A percentile compares a stretch with the other conserved stretches of the same genome.
Evolutionary conservation across 192 early-diverging fungal species (phyloP).

Genomic region (Coemansia sp.): DNA sequence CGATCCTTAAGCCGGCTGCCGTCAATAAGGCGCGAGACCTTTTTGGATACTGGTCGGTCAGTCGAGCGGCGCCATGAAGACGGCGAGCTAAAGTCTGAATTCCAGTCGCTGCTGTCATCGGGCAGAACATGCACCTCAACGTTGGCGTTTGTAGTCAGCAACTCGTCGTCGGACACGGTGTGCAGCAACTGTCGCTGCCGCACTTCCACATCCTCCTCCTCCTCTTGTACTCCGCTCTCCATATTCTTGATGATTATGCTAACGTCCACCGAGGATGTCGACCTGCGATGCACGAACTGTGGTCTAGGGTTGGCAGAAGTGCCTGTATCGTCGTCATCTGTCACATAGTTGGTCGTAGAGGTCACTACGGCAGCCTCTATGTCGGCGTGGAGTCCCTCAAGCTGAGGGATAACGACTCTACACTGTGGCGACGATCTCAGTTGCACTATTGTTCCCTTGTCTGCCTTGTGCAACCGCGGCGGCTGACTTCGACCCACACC

Average conservation of each 20-base stretch:
- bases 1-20: constrained; percentile 52
- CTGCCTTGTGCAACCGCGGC: constrained; percentile 45
- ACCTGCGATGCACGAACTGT: constrained; percentile 30
- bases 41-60: constrained; percentile 41
- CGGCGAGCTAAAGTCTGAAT: constrained; percentile 59
- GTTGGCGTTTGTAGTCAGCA: constrained; percentile 30
- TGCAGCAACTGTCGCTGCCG: constrained; percentile 16
- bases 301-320: not conserved
- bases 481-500: constrained; percentile 13
- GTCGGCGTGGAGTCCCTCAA: constrained; percentile 45
- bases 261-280: constrained; percentile 44
- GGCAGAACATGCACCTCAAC: constrained; percentile 45
- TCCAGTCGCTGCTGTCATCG: constrained; percentile 59
- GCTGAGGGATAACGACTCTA: constrained; percentile 40
- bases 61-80: constrained; percentile 51
- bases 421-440: constrained; percentile 48
- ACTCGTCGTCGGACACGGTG: constrained; percentile 46
- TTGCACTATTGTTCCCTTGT: constrained; percentile 58
- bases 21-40: constrained; percentile 30
- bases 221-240: constrained; percentile 24
- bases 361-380: constrained; percentile 1
- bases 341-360: constrained; percentile 1
- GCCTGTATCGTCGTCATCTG: not conserved
- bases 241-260: constrained; percentile 30
- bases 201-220: not conserved